phyloP scores from a whole-genome alignment of 805 yeast genomes.

The Zygosaccharomyces bailii region DNA sequence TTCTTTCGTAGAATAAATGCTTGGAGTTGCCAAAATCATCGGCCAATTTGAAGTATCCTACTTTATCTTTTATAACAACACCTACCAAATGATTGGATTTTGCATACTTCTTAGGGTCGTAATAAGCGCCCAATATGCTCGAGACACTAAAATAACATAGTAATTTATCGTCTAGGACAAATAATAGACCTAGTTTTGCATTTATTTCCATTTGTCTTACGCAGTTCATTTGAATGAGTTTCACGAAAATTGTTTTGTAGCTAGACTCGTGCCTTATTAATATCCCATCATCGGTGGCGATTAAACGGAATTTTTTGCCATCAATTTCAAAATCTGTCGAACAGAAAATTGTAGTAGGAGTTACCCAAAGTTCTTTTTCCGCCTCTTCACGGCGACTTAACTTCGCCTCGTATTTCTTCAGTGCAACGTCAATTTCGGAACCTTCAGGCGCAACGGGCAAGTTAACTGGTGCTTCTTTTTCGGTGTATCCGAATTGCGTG shows the following conservation, averaged over 20 bases:
- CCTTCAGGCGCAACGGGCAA: slow-evolving; percentile 51
- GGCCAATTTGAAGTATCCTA: slow-evolving; percentile 64
- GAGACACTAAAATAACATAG: slow-evolving; percentile 63
- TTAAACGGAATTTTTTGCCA: slow-evolving; percentile 44
- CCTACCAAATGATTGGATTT: slow-evolving; percentile 42
- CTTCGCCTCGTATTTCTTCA: slow-evolving; percentile 31
- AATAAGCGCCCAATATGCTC: slow-evolving; percentile 57
- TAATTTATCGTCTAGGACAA: slow-evolving; percentile 56
- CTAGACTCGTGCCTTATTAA: slow-evolving; percentile 40
- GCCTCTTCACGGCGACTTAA: slow-evolving; percentile 15
- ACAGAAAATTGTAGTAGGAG: slow-evolving; percentile 42
- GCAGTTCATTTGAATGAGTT: slow-evolving; percentile 38
- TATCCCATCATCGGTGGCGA: slow-evolving; percentile 65
- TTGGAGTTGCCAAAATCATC: slow-evolving; percentile 57
- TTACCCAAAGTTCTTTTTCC: slow-evolving; percentile 23
- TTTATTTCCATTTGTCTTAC: slow-evolving; percentile 55
- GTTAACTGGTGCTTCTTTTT: slow-evolving; percentile 45
- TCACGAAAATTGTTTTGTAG: slow-evolving; percentile 15
- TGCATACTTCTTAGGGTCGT: slow-evolving; percentile 38
- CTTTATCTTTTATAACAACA: slow-evolving; percentile 50
- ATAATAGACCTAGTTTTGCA: slow-evolving; percentile 48
- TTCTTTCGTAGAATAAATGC: slow-evolving; percentile 55
- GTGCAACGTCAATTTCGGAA: slow-evolving; percentile 49
- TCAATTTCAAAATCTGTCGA: slow-evolving; percentile 45
- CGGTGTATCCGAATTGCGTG: slow-evolving; percentile 66